A percentile compares a stretch with the other conserved stretches of the same genome.
Evolutionary conservation across 1,284 basidiomycete genomes (phyloP).

Genomic region (Tremellales sp.): DNA sequence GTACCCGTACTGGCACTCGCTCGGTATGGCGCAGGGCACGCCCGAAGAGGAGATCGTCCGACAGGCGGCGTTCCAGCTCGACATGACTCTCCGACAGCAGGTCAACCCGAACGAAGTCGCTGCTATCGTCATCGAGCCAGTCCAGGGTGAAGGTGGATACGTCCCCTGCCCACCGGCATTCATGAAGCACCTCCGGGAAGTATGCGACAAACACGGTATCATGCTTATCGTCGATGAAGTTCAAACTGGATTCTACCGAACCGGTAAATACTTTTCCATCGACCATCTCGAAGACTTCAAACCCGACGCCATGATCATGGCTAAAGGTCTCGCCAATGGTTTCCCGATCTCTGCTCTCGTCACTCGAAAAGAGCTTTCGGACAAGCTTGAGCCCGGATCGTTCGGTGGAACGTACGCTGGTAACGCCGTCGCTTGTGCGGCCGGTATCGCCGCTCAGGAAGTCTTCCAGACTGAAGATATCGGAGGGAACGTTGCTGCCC

Average conservation of each 20-base stretch:
- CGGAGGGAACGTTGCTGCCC: slow-evolving; percentile 68
- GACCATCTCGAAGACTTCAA: slow-evolving; percentile 65
- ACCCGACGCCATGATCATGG: slow-evolving; percentile 84
- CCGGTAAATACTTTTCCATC: slow-evolving; percentile 78
- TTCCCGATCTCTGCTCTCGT: slow-evolving; percentile 88
- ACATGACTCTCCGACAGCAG: slow-evolving; percentile 78
- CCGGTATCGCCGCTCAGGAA: slow-evolving; percentile 74
- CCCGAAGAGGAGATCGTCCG: slow-evolving; percentile 63
- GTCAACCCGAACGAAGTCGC: slow-evolving; percentile 80
- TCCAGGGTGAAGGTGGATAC: slow-evolving; percentile 89
- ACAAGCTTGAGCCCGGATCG: slow-evolving; percentile 70
- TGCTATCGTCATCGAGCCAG: slow-evolving; percentile 86
- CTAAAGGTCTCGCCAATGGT: slow-evolving; percentile 62
- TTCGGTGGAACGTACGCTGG: slow-evolving; percentile 91
- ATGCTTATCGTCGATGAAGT: slow-evolving; percentile 78
- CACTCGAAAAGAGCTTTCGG: slow-evolving; percentile 75
- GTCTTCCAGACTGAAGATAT: slow-evolving; percentile 72
- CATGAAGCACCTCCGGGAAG: slow-evolving; percentile 69
- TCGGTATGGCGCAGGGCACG: slow-evolving; percentile 62
- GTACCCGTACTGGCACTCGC: slow-evolving; percentile 92
- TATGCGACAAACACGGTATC: slow-evolving; percentile 84
- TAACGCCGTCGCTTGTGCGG: slow-evolving; percentile 83
- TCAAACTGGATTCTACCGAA: slow-evolving; percentile 84
- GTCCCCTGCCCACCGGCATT: slow-evolving; percentile 80
- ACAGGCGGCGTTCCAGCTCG: slow-evolving; percentile 73